Evolutionary conservation across 2,329 filamentous ascomycete species (phyloP).

Genomic region (Alternaria metachromatica): DNA sequence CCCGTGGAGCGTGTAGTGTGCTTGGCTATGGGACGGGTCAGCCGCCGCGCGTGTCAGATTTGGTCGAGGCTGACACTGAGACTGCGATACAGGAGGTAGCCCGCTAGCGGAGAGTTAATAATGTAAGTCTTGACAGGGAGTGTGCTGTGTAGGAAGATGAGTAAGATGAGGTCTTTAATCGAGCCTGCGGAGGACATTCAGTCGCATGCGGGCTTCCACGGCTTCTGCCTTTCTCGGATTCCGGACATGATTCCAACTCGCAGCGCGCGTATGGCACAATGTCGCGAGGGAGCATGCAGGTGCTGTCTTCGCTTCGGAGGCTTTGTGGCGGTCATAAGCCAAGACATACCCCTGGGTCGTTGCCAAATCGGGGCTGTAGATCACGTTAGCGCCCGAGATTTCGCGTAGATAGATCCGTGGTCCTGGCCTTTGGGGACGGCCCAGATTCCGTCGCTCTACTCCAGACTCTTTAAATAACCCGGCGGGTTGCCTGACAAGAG

Average conservation of each 20-base stretch:
- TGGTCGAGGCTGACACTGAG: conserved; percentile 1
- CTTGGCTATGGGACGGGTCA: conserved; percentile 17
- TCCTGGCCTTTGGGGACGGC: conserved; percentile 1
- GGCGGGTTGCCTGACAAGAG: neutral
- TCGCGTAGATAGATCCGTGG: neutral
- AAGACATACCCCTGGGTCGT: conserved; percentile 3
- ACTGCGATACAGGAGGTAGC: neutral
- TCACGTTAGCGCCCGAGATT: conserved; percentile 8
- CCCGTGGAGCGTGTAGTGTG: conserved; percentile 7
- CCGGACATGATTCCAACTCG: neutral
- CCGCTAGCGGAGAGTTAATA: neutral
- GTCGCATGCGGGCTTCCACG: neutral
- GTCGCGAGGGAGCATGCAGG: neutral
- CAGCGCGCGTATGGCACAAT: neutral
- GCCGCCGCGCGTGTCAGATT: conserved; percentile 13
- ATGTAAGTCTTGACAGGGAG: neutral
- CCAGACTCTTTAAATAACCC: neutral
- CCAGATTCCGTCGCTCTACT: neutral
- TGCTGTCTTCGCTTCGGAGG: neutral
- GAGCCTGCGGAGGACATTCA: neutral
- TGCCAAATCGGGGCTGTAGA: conserved; percentile 2
- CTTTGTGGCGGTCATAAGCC: conserved; percentile 4
- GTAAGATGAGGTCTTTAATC: neutral
- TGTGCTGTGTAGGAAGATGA: neutral
- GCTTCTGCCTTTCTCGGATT: neutral